Conservation (phyloP, 257 asterid species). For the Nicotiana tabacum region DNA sequence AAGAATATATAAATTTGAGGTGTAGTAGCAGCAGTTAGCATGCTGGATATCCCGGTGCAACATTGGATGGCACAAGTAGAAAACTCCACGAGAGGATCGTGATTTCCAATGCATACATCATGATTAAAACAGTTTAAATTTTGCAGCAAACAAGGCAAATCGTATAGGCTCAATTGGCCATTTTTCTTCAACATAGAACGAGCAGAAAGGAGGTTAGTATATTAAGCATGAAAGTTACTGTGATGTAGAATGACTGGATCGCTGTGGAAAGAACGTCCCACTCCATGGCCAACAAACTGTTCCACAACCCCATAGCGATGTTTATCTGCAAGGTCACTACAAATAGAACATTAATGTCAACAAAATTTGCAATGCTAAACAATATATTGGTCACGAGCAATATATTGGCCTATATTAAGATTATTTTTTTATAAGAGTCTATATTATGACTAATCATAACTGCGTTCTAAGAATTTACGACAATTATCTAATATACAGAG, state of each 20-base stretch:
- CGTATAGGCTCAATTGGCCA: background rate
- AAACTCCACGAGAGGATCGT: background rate
- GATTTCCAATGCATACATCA: background rate
- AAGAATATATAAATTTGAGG: background rate
- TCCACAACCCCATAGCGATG: conserved; percentile 76
- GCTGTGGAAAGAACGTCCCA: conserved; percentile 84
- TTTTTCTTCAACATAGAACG: background rate
- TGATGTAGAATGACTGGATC: conserved; percentile 84
- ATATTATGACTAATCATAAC: background rate
- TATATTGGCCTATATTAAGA: background rate
- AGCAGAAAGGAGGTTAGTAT: background rate
- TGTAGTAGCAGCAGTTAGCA: background rate
- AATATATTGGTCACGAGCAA: background rate
- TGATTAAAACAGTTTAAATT: background rate
- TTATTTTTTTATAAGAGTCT: background rate
- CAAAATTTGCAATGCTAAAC: background rate
- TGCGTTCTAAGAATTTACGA: background rate
- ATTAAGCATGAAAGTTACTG: conserved; percentile 36
- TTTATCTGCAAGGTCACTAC: conserved; percentile 86
- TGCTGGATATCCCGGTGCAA: background rate
- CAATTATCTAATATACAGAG: background rate
- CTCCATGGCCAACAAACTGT: conserved; percentile 97
- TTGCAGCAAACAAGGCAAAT: conserved; percentile 14
- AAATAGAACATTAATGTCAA: conserved; percentile 26
- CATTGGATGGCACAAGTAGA: background rate